Evolutionary conservation across 2,329 filamentous ascomycete species (phyloP).

Genomic region (Calonectria honghensis): DNA sequence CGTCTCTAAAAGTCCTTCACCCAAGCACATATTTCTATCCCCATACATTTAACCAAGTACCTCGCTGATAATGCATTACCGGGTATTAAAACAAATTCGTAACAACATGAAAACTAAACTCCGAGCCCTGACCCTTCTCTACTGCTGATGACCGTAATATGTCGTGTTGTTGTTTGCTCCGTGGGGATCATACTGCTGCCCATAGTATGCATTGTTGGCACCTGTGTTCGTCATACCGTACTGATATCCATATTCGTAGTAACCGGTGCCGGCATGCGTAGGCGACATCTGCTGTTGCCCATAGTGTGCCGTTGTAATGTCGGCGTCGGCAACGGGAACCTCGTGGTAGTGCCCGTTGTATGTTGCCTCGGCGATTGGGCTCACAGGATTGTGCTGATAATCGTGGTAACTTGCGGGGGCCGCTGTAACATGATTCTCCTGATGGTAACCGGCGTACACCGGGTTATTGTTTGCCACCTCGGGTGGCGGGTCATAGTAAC

Average conservation of each 20-base stretch:
- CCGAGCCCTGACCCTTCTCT: background rate
- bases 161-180: background rate
- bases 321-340: conserved; percentile 6
- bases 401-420: background rate
- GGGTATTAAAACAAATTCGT: conserved; percentile 15
- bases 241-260: conserved; percentile 10
- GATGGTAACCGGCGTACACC: background rate
- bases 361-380: conserved; percentile 2
- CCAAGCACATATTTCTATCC: background rate
- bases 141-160: background rate
- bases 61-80: conserved; percentile 22
- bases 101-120: conserved; percentile 18
- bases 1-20: background rate
- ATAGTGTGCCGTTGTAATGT: conserved; percentile 18
- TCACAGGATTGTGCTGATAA: conserved; percentile 1
- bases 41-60: conserved; percentile 3
- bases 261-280: background rate
- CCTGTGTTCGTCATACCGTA: background rate
- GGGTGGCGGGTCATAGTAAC: background rate
- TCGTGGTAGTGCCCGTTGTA: conserved; percentile 14
- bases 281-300: background rate
- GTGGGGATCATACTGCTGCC: background rate
- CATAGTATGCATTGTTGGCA: conserved; percentile 17
- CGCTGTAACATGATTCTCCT: background rate
- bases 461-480: background rate